These are phyloP conservation scores for Aspergillus carbonarius DNA, from an alignment of 2,329 filamentous ascomycete genomes.

Conservation along the genomic window DNA sequence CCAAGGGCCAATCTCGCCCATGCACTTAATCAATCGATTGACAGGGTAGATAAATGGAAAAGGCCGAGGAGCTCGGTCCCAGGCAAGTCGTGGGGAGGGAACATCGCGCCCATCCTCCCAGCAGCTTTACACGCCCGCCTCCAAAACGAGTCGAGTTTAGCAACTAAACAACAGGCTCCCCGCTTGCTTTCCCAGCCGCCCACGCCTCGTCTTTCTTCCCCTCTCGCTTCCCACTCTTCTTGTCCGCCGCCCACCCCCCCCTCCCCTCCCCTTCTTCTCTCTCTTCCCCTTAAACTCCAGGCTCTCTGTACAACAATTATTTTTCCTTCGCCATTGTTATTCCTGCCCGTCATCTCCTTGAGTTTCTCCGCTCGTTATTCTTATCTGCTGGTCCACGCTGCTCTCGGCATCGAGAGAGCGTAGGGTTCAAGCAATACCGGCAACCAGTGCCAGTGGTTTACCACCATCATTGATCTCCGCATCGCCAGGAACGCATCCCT, in stretches of 20 bases:
- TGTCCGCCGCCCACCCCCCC: slow-evolving; percentile 22
- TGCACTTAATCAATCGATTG: neutral
- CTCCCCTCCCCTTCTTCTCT: slow-evolving; percentile 20
- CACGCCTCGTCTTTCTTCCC: slow-evolving; percentile 16
- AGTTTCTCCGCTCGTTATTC: slow-evolving; percentile 27
- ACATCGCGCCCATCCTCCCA: neutral
- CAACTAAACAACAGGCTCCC: slow-evolving; percentile 9
- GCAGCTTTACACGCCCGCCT: neutral
- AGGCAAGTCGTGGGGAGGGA: neutral
- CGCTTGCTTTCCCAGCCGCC: slow-evolving; percentile 21
- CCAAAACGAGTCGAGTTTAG: neutral
- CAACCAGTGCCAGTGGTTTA: slow-evolving; percentile 24
- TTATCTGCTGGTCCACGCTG: slow-evolving; percentile 10
- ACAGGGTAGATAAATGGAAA: neutral
- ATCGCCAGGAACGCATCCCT: slow-evolving; percentile 24
- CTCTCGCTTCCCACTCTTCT: slow-evolving; percentile 21
- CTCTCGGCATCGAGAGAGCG: slow-evolving; percentile 17
- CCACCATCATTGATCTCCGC: slow-evolving; percentile 34
- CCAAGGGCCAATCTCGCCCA: neutral
- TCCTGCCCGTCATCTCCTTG: slow-evolving; percentile 7
- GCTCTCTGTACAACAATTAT: slow-evolving; percentile 31
- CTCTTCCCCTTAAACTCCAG: slow-evolving; percentile 14
- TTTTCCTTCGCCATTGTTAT: slow-evolving; percentile 21
- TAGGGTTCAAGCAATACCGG: slow-evolving; percentile 13
- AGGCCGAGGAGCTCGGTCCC: neutral